Base-by-base conservation (phyloP, 164 flowering plant genomes). In the Liriodendron chinense region DNA sequence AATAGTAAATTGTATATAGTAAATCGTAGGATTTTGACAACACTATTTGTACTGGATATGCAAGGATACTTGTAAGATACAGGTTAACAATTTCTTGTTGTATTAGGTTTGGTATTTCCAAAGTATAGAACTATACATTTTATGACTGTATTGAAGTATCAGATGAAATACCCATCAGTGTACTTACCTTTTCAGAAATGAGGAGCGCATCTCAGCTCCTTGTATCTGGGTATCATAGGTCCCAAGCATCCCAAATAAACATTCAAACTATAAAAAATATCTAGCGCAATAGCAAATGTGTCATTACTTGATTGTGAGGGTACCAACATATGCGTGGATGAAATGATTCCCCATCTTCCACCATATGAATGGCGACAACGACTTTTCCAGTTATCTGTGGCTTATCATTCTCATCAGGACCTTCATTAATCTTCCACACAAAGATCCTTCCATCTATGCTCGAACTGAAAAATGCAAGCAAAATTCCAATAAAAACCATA, bases 281-380 rank as follows among this genome's bases (percentile, higher is more conserved):
- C 43, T 34, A 34, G 43, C 4, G 43, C 43, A 4, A 34, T 34
- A 34, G 43, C 3, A 34, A 34, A 34, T 34, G 43, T 3, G 43
- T 10, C 9, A 70, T 79, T 89, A 92, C 99, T 78, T 96, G 98
- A 84, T 94, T 94, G 87, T 92, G 97, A 68, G 92, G 89, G 74
- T 96, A 96, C 99, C 99, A 96, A 84, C 98, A 96, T 78, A 96
- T 84, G 71, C 94, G 84, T 50, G 99, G 99, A 78, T 90, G 92
- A 47, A 82, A 76, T 76, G 87, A 74, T 69, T 87, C 93, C 47
- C 82, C 89, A 49, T 82, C 95, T 76, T 93, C 96, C 26, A 73
- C 72, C 21, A 96, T 84, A 75, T 92, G 91, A 78, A 96, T 69
- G 53, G 97, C 90, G 77, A 86, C 72, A 59, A 92, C 78, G 59